phyloP scores from a whole-genome alignment of 345 rosid genomes.

The Eucalyptus cloeziana region DNA sequence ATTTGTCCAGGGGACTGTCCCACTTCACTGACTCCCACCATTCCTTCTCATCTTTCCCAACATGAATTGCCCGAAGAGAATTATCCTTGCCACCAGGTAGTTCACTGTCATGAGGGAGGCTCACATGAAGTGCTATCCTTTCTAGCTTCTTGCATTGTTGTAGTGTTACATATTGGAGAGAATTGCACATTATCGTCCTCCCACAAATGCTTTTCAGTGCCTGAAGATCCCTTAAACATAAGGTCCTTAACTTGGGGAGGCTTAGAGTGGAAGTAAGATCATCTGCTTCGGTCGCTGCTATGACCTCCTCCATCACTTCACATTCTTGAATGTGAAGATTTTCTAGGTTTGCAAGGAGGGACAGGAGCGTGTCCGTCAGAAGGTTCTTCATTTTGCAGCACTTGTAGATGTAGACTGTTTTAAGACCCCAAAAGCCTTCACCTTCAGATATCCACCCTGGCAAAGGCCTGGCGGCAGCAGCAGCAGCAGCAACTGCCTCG shows the following conservation, averaged over 20 bases:
- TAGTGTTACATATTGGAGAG: background rate
- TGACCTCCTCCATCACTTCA: background rate
- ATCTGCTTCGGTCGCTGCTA: background rate
- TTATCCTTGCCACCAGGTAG: background rate
- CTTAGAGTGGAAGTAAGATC: background rate
- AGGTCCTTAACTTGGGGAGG: background rate
- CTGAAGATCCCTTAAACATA: background rate
- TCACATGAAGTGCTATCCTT: background rate
- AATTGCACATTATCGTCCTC: background rate
- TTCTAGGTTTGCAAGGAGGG: background rate
- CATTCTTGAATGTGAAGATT: background rate
- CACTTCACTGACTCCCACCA: background rate
- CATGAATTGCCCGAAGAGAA: background rate
- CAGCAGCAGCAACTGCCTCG: background rate
- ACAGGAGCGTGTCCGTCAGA: background rate
- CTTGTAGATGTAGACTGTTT: background rate
- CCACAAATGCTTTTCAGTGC: background rate
- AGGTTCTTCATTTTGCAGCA: background rate
- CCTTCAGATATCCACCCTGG: background rate
- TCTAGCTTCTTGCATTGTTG: background rate
- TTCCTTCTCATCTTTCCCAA: background rate
- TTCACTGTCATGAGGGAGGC: background rate
- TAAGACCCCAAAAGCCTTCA: background rate
- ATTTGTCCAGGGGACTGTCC: background rate
- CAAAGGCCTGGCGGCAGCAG: background rate